Base-by-base conservation (phyloP, 352 stramenopile genomes). In the Aphanomyces euteiches region DNA sequence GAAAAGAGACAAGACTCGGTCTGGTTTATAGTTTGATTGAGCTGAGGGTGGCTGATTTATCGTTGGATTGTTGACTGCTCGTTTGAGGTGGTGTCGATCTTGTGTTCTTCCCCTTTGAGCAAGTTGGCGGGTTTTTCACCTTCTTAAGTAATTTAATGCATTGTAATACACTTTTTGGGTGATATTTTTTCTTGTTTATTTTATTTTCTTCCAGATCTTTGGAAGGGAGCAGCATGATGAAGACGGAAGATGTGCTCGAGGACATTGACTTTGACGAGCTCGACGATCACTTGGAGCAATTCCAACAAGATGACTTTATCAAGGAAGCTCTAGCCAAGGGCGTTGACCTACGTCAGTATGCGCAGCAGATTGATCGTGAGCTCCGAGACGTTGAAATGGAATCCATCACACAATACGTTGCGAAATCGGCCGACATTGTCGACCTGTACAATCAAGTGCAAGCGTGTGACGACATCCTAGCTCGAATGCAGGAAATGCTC, bases 401-500 rank as follows among this genome's bases (percentile, higher is more conserved):
- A 63, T 91, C 85, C 5, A 84, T 96, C 7, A 80, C 84, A 47
- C 87, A 95, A 72, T 97, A 96, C 74, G 87, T 97, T 13, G 73
- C 89, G 66, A 89, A 96, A 69, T 84, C 89, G 41, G 79, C 78
- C n/a, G 85, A 98, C 75, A 95, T 98, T 71, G 84, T 90, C 28
- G 83, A 90, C 66, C 76, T 98, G 54, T 90, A 97, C 69, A 83
- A 94, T 59, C 88, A 99, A 73, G 92, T 99, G 53, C 90, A 98
- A 72, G 86, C 92, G 59, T 99, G 96, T 79, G 97, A 99, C 80
- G 90, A 93, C 73, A 94, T 99, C 67, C 84, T 99, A 50, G 92
- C 89, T 19, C 88, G 91, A 53, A 96, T 99, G 88, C 96, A 99
- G 75, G 96, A 98, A 82, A 98, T 99, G 91, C 77, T 99, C 45